Base-by-base conservation (phyloP, 441 rosid species). In the Aquilaria agallochum region DNA sequence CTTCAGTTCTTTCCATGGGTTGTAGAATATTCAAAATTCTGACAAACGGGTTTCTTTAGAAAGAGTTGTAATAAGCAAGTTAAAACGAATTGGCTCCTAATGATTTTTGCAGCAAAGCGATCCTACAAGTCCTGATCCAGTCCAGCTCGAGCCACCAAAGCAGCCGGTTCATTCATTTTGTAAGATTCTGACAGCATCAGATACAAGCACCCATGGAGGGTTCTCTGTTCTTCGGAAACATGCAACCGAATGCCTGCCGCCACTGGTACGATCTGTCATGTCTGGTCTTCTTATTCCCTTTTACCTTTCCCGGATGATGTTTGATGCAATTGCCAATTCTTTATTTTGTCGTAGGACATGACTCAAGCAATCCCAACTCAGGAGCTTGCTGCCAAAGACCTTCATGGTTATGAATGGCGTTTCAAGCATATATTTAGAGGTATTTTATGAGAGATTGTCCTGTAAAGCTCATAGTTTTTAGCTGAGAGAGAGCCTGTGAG, bases 161-260 rank as follows among this genome's bases (percentile, higher is more conserved):
- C 83, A 70, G 48, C 51, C 74, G 4, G 80, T 89, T 68, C 87
- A 87, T 76, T 82, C 89, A 0, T 94, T 94, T 68, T 82, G 87
- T 71, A 94, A 91, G 86, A 85, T 91, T 60, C 68, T 91, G 63
- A 91, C 99, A 5, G 96, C 96, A 42, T 91, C 99, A 10, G 99
- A 94, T 72, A 94, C 97, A 11, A 94, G 99, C 72, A 94, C 99
- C 46, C 99, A 94, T 67, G 99, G 99, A 31, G 99, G 99, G 14
- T 94, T 94, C 73, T 94, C 99, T 63, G 95, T 94, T 74, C 92
- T 87, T 15, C 83, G 92, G 53, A 94, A 89, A 73, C 97, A 94
- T 61, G 99, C 99, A 1, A 91, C 85, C 11, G 99, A 91, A 63
- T 89, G 96, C 73, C 76, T 94, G 27, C 97, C 96, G 59, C 78